Evolutionary conservation across 139 green algal genomes (phyloP).

Genomic region (Edaphochlamys debaryana): DNA sequence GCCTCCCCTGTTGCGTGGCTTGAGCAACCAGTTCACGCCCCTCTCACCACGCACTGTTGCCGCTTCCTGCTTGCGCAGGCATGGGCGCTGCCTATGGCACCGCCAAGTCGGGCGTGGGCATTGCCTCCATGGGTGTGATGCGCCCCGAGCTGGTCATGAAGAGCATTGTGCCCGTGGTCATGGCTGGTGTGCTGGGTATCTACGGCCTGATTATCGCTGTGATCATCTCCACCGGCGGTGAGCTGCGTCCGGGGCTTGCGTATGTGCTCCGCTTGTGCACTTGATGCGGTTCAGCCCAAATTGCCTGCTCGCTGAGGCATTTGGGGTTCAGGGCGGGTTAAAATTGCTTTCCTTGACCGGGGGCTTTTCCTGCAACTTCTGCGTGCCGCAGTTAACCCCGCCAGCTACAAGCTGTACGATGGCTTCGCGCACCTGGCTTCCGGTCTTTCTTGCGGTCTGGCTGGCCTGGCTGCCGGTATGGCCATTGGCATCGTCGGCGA

Average conservation of each 20-base stretch:
- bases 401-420: constrained; percentile 97
- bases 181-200: constrained; percentile 99
- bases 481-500: constrained; percentile 99
- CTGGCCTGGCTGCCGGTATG: constrained; percentile 96
- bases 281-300: no score
- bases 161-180: constrained; percentile 98
- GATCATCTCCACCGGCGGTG: constrained; percentile 97
- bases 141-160: constrained; percentile 99
- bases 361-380: neutral
- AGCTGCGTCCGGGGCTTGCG: no score
- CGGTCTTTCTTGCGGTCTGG: constrained; percentile 95
- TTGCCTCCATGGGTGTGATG: constrained; percentile 99
- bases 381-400: constrained; percentile 78
- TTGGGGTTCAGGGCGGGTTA: no score
- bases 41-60: neutral
- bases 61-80: constrained; percentile 61
- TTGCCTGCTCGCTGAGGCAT: no score
- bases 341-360: no score
- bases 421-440: constrained; percentile 97
- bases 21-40: no score
- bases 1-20: neutral
- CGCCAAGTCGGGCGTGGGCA: constrained; percentile 97
- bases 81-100: constrained; percentile 99
- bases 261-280: neutral
- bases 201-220: constrained; percentile 99